Conservation (phyloP, 345 rosid species). For the Eucalyptus decipiens region DNA sequence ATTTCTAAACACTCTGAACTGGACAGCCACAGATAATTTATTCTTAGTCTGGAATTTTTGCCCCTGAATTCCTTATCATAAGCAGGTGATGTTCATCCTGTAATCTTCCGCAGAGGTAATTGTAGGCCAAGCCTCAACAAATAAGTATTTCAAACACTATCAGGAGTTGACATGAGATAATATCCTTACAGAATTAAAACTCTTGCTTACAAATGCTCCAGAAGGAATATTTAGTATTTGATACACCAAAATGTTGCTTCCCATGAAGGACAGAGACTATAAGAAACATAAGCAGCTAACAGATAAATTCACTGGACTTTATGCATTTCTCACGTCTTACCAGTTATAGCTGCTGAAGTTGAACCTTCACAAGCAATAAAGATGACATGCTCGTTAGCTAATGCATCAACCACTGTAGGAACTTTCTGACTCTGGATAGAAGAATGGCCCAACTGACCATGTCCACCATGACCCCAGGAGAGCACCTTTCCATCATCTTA, state of each 20-base stretch:
- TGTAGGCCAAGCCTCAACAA: neutral
- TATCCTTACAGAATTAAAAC: neutral
- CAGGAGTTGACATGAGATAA: neutral
- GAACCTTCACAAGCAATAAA: slow-evolving; percentile 81
- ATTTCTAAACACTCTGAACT: neutral
- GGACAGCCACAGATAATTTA: neutral
- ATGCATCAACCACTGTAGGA: slow-evolving; percentile 49
- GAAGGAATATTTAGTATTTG: neutral
- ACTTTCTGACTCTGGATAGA: slow-evolving; percentile 37
- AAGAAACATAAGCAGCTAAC: neutral
- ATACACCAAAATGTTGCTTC: neutral
- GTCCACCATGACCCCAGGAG: slow-evolving; percentile 97
- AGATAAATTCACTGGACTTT: neutral
- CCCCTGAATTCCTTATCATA: neutral
- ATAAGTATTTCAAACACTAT: neutral
- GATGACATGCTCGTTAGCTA: slow-evolving; percentile 44
- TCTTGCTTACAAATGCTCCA: neutral
- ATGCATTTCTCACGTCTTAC: slow-evolving; percentile 12
- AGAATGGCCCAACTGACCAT: slow-evolving; percentile 79
- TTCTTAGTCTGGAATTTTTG: neutral
- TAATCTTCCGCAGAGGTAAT: neutral
- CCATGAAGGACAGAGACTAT: neutral
- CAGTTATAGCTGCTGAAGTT: slow-evolving; percentile 80
- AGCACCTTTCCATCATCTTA: slow-evolving; percentile 79
- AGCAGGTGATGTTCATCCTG: neutral